Evolutionary conservation across 148 eudicot species (phyloP), one percentile per base, ranked within the genome.

Genomic region (Chenopodium suecicum): DNA sequence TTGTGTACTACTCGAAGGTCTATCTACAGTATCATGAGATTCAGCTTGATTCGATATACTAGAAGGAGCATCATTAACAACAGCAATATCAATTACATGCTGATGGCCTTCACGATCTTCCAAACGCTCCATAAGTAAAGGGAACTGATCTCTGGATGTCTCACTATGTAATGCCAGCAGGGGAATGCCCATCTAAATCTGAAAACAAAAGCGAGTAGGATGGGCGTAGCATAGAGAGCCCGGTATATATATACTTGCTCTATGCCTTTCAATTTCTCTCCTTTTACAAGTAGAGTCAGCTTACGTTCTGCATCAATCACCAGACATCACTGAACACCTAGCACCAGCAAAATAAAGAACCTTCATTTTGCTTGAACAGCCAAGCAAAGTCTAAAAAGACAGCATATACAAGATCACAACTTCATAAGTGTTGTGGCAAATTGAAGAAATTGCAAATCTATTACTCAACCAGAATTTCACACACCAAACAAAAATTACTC

Each of bases 101-200:
- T 89, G 86, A 41, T 74, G 60, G 69, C 56, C 78, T 31, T 76
- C 83, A 83, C 14, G 66, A 75, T 70, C 58, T 72, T 80, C 87
- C 82, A 62, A 44, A 13, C 63, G 86, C 83, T 84, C 89, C 86
- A 83, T 86, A 64, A 86, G 85, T 82, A 86, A 83, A 83, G 90
- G 90, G 56, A 86, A 85, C 37, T 31, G 80, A 78, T 83, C 84
- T 66, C 65, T 50, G n/a, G 72, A 67, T 78, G 74, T 47, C 76
- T 80, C 83, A 76, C 80, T 84, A 81, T 81, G 81, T 84, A 63
- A 84, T 77, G 78, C 79, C 87, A 85, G 76, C 62, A 82, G 79
- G 87, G 82, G 82, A 78, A 67, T 44, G 79, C 82, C 89, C 87
- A 87, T 87, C 75, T 44, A 85, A 80, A 70, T 83, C 74, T 10